Percentiles rank a stretch among this genome's conserved stretches.
phyloP scores from a whole-genome alignment of 2,329 filamentous ascomycete species.

The Aureobasidium sp. region DNA sequence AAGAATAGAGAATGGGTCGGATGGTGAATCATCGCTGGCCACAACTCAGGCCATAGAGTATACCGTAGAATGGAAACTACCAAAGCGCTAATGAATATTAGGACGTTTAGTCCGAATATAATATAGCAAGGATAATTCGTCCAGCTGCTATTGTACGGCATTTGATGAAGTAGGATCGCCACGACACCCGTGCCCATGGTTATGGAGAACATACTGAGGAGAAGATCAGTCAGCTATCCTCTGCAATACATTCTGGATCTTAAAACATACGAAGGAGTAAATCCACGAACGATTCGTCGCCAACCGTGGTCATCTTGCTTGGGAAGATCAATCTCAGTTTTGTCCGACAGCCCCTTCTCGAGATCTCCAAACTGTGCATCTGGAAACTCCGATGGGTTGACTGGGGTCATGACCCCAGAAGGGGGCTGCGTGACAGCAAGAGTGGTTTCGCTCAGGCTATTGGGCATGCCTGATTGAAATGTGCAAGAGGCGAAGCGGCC shows the following conservation, averaged over 20 bases:
- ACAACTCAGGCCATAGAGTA: conserved; percentile 58
- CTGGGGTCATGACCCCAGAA: conserved; percentile 9
- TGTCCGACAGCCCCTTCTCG: conserved; percentile 5
- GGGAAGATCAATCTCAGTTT: conserved; percentile 4
- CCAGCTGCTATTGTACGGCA: conserved; percentile 55
- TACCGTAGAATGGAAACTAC: conserved; percentile 55
- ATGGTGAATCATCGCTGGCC: conserved; percentile 58
- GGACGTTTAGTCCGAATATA: conserved; percentile 55
- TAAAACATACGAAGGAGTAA: conserved; percentile 6
- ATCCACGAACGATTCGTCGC: conserved; percentile 12
- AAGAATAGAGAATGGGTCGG: conserved; percentile 63
- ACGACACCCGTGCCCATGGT: conserved; percentile 61
- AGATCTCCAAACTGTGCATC: conserved; percentile 4
- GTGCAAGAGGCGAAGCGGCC: conserved; percentile 1
- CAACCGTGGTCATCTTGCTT: conserved; percentile 12
- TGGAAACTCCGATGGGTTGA: conserved; percentile 4
- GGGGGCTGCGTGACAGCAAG: conserved; percentile 13
- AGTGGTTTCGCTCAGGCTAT: conserved; percentile 11
- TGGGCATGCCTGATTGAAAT: conserved; percentile 2
- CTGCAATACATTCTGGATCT: background rate
- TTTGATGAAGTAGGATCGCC: conserved; percentile 53
- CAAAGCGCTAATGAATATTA: conserved; percentile 51
- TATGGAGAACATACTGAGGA: conserved; percentile 25
- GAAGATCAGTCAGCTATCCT: background rate
- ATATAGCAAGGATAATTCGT: conserved; percentile 53